A percentile compares a stretch with the other conserved stretches of the same genome.
phyloP scores from a whole-genome alignment of 371 early-diverging fungal genomes.

The Actinomucor elegans region DNA sequence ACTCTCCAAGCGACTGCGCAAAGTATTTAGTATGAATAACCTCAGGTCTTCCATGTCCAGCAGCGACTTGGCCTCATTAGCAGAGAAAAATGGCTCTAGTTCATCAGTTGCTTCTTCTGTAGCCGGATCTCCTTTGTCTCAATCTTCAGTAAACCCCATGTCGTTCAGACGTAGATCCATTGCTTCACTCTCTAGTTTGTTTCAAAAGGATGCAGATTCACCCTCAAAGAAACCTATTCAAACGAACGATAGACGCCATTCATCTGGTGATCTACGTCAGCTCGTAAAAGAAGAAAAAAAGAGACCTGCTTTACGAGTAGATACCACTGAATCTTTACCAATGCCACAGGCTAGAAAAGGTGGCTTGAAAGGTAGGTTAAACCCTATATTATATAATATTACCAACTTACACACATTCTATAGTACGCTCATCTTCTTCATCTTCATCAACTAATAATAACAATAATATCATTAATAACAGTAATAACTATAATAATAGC shows the following conservation, averaged over 20 bases:
- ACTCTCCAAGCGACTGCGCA: conserved; percentile 45
- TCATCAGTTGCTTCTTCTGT: conserved; percentile 14
- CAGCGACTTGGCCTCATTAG: conserved; percentile 4
- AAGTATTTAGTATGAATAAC: conserved; percentile 52
- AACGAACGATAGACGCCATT: conserved; percentile 17
- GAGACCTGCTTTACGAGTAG: conserved; percentile 31
- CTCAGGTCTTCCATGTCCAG: conserved; percentile 9
- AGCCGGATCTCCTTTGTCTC: conserved; percentile 5
- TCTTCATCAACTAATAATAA: conserved; percentile 1
- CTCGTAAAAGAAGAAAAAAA: conserved; percentile 17
- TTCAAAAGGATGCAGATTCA: conserved; percentile 19
- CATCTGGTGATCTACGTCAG: conserved; percentile 30
- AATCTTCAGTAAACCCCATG: background rate
- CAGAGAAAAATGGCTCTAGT: conserved; percentile 8
- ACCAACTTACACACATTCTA: background rate
- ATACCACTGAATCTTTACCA: conserved; percentile 17
- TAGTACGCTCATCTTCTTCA: conserved; percentile 8
- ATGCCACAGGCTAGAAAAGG: conserved; percentile 14
- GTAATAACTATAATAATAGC: background rate
- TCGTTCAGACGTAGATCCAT: conserved; percentile 45
- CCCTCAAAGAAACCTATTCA: conserved; percentile 7
- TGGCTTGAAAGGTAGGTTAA: conserved; percentile 32
- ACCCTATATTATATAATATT: background rate
- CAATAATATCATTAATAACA: background rate
- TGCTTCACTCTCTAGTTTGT: conserved; percentile 37